phyloP scores from a whole-genome alignment of 345 rosid genomes.

The Noccaea bulbosa region DNA sequence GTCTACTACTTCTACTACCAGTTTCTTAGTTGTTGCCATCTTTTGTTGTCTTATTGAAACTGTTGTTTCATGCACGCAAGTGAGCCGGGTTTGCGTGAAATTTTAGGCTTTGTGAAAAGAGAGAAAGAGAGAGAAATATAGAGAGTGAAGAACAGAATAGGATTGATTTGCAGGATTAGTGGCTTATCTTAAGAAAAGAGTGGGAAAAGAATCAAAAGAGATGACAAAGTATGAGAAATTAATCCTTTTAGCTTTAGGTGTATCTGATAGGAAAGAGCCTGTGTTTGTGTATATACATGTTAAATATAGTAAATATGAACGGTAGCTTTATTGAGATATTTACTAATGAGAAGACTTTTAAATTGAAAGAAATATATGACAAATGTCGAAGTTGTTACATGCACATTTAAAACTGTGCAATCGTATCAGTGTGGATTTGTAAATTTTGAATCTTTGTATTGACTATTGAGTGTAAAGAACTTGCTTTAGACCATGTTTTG shows the following conservation, averaged over 20 bases:
- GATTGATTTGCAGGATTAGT: constrained; percentile 29
- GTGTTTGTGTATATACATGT: neutral
- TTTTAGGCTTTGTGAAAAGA: constrained; percentile 21
- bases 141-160: constrained; percentile 12
- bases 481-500: neutral
- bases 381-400: constrained; percentile 24
- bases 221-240: constrained; percentile 30
- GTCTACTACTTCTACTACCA: constrained; percentile 82
- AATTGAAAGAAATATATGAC: constrained; percentile 6
- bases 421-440: constrained; percentile 1
- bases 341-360: constrained; percentile 2
- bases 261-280: constrained; percentile 34
- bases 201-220: constrained; percentile 31
- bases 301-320: constrained; percentile 8
- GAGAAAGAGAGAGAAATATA: neutral
- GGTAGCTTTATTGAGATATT: constrained; percentile 17
- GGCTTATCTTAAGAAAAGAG: constrained; percentile 37
- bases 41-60: constrained; percentile 19
- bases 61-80: constrained; percentile 33
- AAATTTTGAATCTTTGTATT: neutral
- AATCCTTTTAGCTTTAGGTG: constrained; percentile 24
- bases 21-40: constrained; percentile 57
- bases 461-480: neutral
- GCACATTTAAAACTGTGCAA: constrained; percentile 14
- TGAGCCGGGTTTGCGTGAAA: constrained; percentile 12